These are phyloP conservation scores for Xylariaceae sp. DNA, from an alignment of 2,329 filamentous ascomycete genomes.

Conservation along the genomic window DNA sequence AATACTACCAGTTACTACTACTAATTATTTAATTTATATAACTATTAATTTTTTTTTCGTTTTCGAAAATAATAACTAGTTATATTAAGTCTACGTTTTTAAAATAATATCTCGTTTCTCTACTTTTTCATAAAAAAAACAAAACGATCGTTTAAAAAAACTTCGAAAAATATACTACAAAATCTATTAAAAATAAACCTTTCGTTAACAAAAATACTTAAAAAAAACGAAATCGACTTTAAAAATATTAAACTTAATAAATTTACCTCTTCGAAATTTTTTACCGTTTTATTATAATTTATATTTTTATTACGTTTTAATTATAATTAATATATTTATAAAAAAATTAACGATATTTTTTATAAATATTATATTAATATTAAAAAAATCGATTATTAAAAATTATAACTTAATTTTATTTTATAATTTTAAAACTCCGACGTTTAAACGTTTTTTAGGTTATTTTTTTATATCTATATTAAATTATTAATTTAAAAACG, in stretches of 20 bases:
- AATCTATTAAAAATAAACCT: background rate
- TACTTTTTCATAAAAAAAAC: background rate
- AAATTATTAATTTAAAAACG: background rate
- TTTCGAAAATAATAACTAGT: background rate
- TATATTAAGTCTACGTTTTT: background rate
- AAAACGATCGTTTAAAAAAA: background rate
- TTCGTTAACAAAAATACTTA: background rate
- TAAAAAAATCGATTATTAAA: background rate
- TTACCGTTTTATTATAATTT: too few species aligned
- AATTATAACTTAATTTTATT: background rate
- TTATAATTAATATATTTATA: background rate
- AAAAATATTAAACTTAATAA: background rate
- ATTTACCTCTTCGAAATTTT: too few species aligned
- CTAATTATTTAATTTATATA: background rate
- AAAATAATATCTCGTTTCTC: background rate
- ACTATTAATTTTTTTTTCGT: background rate
- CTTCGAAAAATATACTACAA: background rate
- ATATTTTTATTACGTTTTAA: background rate
- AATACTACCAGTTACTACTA: background rate
- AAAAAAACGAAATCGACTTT: background rate
- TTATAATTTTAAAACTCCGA: background rate
- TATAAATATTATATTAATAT: background rate
- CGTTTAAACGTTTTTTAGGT: background rate
- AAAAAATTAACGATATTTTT: too few species aligned
- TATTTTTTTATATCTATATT: background rate